A percentile compares a stretch with the other conserved stretches of the same genome.
Conservation (phyloP, 139 green algal species). For the Picochlorum sp. region DNA sequence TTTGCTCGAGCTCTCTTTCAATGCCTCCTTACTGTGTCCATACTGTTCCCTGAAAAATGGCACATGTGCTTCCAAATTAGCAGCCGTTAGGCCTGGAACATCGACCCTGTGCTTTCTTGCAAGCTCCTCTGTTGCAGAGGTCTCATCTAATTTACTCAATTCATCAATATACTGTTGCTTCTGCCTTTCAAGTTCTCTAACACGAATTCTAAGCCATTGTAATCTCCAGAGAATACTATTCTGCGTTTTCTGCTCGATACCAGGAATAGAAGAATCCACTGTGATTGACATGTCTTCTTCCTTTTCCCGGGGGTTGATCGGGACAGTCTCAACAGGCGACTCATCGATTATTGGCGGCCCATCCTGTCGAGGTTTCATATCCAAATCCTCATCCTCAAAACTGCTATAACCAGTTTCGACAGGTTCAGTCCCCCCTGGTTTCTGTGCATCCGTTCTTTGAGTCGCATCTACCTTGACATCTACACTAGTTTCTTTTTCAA, state of each 20-base stretch:
- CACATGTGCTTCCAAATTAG: neutral
- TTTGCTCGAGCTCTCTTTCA: neutral
- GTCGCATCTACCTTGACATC: neutral
- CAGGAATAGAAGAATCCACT: too few relatives aligned
- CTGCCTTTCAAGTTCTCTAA: conserved; percentile 27
- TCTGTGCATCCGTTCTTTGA: neutral
- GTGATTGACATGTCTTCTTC: too few relatives aligned
- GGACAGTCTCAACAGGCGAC: neutral
- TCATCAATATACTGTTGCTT: conserved; percentile 11
- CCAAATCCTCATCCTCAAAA: conserved; percentile 29
- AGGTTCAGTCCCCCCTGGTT: neutral
- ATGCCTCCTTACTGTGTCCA: neutral
- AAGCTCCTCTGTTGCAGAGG: too few relatives aligned
- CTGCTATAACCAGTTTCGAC: conserved; percentile 28
- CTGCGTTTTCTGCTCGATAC: neutral
- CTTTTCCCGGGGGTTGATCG: too few relatives aligned
- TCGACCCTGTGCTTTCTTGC: too few relatives aligned
- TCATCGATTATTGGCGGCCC: neutral
- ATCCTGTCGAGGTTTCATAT: conserved; percentile 10
- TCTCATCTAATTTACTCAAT: neutral
- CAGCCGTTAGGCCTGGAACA: neutral
- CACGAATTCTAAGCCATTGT: conserved; percentile 37
- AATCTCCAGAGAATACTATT: conserved; percentile 32
- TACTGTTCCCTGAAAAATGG: neutral
- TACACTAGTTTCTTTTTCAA: neutral